Percentiles rank a stretch among this genome's conserved stretches.
Conservation (phyloP, 768 basidiomycete genomes). For the Lentinus brumalis region DNA sequence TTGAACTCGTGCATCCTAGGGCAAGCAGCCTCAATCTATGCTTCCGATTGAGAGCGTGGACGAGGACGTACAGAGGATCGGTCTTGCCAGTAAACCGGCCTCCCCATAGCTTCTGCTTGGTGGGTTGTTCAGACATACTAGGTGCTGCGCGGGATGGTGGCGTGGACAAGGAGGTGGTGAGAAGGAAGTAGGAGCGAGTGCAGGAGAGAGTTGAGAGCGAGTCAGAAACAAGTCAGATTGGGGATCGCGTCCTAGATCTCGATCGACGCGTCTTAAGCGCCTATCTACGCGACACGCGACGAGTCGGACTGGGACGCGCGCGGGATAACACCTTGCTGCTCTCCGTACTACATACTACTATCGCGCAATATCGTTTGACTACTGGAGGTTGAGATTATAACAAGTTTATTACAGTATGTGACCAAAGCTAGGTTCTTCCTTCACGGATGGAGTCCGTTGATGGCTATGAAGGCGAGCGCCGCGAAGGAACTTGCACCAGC, state of each 20-base stretch:
- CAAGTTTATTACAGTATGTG: not conserved
- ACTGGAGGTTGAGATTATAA: no score
- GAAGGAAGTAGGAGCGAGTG: not conserved
- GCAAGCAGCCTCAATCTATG: slow-evolving; percentile 11
- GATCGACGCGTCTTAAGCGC: slow-evolving; percentile 8
- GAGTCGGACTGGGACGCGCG: not conserved
- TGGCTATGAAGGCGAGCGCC: slow-evolving; percentile 51
- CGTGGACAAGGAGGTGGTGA: not conserved
- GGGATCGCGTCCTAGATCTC: slow-evolving; percentile 10
- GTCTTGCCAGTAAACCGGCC: slow-evolving; percentile 81
- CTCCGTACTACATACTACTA: no score
- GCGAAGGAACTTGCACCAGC: slow-evolving; percentile 51
- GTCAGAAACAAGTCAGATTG: slow-evolving; percentile 2
- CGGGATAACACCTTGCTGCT: no score
- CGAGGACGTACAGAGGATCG: slow-evolving; percentile 71
- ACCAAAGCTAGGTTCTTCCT: not conserved
- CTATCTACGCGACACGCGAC: not conserved
- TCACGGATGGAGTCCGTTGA: slow-evolving; percentile 59
- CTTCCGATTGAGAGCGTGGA: slow-evolving; percentile 6
- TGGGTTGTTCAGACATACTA: slow-evolving; percentile 25
- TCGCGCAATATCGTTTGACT: no score
- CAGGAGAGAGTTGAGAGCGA: slow-evolving; percentile 36
- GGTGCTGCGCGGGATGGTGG: not conserved
- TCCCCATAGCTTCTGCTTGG: slow-evolving; percentile 36
- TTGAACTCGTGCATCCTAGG: slow-evolving; percentile 90